These are phyloP conservation scores for Leptographium galeiforme DNA, from an alignment of 2,329 filamentous ascomycete species.

Conservation along the genomic window DNA sequence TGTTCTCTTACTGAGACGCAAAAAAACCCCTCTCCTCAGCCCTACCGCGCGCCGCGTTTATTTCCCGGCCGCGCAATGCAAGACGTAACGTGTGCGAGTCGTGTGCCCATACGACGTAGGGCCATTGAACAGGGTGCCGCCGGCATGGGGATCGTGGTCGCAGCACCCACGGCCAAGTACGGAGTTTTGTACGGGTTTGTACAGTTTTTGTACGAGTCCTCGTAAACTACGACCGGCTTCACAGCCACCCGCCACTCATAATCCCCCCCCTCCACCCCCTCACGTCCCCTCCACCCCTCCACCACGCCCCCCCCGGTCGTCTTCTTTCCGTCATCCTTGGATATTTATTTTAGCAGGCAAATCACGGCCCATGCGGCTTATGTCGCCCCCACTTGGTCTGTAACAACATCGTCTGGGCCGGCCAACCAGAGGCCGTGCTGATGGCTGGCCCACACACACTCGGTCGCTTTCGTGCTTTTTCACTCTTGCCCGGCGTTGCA, in stretches of 20 bases:
- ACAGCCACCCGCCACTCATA: background rate
- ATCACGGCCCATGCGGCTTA: conserved; percentile 5
- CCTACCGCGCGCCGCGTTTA: too few species aligned
- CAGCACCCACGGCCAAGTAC: too few species aligned
- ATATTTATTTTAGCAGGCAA: background rate
- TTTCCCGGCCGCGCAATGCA: too few species aligned
- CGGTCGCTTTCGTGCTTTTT: background rate
- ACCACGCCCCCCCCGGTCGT: background rate
- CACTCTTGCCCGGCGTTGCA: too few species aligned
- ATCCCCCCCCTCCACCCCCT: background rate
- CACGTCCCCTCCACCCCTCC: background rate
- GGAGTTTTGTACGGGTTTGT: too few species aligned
- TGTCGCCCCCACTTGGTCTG: conserved; percentile 9
- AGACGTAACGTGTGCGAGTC: too few species aligned
- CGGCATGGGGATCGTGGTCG: too few species aligned
- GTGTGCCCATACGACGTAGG: too few species aligned
- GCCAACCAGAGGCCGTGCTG: conserved; percentile 3
- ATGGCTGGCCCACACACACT: conserved; percentile 2
- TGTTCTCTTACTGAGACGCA: too few species aligned
- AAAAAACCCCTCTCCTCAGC: too few species aligned
- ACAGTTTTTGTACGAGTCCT: too few species aligned
- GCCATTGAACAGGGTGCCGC: too few species aligned
- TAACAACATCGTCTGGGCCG: conserved; percentile 1
- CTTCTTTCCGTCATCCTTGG: background rate
- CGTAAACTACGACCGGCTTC: background rate